Conservation (phyloP, 371 early-diverging fungal species). For the Parasitella parasitica region DNA sequence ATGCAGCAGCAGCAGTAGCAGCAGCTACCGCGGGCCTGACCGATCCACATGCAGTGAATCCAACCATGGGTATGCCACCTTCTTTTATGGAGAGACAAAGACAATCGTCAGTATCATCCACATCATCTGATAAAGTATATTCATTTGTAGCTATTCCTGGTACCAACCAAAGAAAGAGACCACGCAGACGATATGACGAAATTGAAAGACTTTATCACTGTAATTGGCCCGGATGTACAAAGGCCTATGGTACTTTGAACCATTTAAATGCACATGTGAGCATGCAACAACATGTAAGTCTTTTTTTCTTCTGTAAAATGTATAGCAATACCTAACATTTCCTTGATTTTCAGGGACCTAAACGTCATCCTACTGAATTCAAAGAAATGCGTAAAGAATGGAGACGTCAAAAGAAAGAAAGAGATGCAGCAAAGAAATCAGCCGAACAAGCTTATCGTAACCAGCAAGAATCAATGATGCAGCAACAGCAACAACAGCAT, state of each 20-base stretch:
- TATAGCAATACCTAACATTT: neutral
- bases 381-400: slow-evolving; percentile 64
- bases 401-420: slow-evolving; percentile 45
- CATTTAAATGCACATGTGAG: slow-evolving; percentile 74
- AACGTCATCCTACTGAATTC: slow-evolving; percentile 58
- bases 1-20: slow-evolving; percentile 11
- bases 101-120: slow-evolving; percentile 35
- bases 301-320: neutral
- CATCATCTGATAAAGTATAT: slow-evolving; percentile 50
- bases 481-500: slow-evolving; percentile 1
- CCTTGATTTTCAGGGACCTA: slow-evolving; percentile 33
- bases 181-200: slow-evolving; percentile 68
- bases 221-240: slow-evolving; percentile 64
- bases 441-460: slow-evolving; percentile 19
- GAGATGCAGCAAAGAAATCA: slow-evolving; percentile 26
- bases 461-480: slow-evolving; percentile 18
- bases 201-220: slow-evolving; percentile 73
- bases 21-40: slow-evolving; percentile 11
- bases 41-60: neutral
- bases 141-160: slow-evolving; percentile 68
- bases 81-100: slow-evolving; percentile 20
- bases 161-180: slow-evolving; percentile 65
- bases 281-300: slow-evolving; percentile 72
- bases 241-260: slow-evolving; percentile 74
- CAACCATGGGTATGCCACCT: slow-evolving; percentile 4